Conservation (phyloP, 345 rosid genomes). For the Atalantia buxifolia region DNA sequence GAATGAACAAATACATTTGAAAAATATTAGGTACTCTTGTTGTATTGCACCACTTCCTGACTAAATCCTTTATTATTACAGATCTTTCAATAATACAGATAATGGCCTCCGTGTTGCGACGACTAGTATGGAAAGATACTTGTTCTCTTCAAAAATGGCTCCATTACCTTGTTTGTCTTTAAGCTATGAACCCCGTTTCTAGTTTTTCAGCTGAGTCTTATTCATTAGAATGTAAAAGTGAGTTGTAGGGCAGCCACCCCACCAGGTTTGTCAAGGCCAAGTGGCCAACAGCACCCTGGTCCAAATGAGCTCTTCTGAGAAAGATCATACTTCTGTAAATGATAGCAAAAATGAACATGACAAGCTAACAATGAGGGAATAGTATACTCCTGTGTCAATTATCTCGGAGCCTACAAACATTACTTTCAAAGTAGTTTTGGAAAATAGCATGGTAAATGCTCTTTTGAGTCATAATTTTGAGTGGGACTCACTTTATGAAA, state of each 20-base stretch:
- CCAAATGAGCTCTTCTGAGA: conserved; percentile 11
- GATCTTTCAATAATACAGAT: conserved; percentile 1
- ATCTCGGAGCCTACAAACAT: background rate
- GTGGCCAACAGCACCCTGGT: conserved; percentile 1
- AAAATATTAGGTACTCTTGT: background rate
- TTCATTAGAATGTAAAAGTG: conserved; percentile 5
- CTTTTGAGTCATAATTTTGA: too few species aligned
- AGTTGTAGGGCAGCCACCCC: conserved; percentile 1
- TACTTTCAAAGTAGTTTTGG: background rate
- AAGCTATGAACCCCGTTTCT: conserved; percentile 17
- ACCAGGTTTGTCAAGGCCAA: conserved; percentile 1
- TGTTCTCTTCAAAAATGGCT: conserved; percentile 14
- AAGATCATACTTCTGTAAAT: conserved; percentile 14
- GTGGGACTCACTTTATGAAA: too few species aligned
- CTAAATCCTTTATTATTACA: background rate
- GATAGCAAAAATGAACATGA: conserved; percentile 9
- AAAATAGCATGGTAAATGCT: too few species aligned
- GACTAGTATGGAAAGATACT: conserved; percentile 8
- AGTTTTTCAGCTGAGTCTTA: conserved; percentile 12
- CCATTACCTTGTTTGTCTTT: conserved; percentile 12
- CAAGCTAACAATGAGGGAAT: background rate
- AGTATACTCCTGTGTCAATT: too few species aligned
- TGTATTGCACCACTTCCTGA: background rate
- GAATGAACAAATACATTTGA: too few species aligned
- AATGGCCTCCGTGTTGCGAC: background rate